Percentiles rank a stretch among this genome's conserved stretches.
Evolutionary conservation across 148 eudicot genomes (phyloP).

Genomic region (Persicaria tinctoria): DNA sequence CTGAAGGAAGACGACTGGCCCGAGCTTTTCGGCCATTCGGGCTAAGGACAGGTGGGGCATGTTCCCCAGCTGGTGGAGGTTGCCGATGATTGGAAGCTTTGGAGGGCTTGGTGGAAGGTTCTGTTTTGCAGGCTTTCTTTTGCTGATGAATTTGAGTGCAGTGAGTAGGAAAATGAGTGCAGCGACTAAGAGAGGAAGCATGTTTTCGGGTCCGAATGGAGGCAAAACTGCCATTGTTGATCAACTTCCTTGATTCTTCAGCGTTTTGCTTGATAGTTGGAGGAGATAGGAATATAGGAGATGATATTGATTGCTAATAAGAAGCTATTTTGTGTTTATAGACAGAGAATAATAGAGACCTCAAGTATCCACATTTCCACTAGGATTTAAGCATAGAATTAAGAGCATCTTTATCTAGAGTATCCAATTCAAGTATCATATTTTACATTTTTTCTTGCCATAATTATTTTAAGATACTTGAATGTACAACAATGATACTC

Average conservation of each 20-base stretch:
- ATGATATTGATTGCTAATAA: too few species aligned
- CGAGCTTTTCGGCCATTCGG: constrained; percentile 29
- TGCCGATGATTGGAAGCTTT: constrained; percentile 51
- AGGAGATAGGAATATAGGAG: too few species aligned
- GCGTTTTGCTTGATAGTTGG: not conserved
- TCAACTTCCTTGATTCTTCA: not conserved
- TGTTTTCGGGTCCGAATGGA: not conserved
- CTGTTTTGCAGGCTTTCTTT: not conserved
- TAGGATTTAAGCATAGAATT: too few species aligned
- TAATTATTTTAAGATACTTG: too few species aligned
- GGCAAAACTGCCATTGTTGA: not conserved
- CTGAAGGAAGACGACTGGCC: constrained; percentile 41
- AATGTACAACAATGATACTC: too few species aligned
- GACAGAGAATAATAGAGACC: too few species aligned
- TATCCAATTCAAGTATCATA: too few species aligned
- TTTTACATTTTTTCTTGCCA: too few species aligned
- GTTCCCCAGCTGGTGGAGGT: constrained; percentile 54
- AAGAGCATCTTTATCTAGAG: too few species aligned
- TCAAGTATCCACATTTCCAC: too few species aligned
- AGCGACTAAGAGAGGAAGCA: not conserved
- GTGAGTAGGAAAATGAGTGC: constrained; percentile 5
- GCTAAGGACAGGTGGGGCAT: constrained; percentile 32
- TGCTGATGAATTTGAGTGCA: constrained; percentile 1
- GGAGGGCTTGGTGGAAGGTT: constrained; percentile 44
- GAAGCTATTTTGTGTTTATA: too few species aligned